Base-by-base conservation (phyloP, 2,329 filamentous ascomycete species). In the Macrophomina pseudophaseolina region DNA sequence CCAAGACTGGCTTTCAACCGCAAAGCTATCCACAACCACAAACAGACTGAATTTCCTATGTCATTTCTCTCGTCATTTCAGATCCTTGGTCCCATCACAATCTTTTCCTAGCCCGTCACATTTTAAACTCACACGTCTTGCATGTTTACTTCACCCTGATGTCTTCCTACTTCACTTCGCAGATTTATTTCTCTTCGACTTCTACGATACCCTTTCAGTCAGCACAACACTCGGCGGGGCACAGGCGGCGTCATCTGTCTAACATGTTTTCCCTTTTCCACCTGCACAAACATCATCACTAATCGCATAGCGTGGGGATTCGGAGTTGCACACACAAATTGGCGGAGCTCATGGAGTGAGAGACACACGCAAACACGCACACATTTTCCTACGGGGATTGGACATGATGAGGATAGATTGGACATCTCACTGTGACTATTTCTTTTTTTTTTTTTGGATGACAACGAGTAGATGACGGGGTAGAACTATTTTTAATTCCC, bases 241-340 rank as follows among this genome's bases (percentile, higher is more conserved):
- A 62, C 58, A 62, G 58, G 58, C 58, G 58, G 58, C 58, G 58
- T 62, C 58, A 62, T 62, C 58, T 62, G 58, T 62, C 58, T 49
- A 49, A 49, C 42, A 62, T 32, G 1, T 28, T 62, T 62, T 62
- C 42, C 58, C 32, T 48, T 60, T 59, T 18, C n/a, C 58, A 48
- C 32, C 44, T 23, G 30, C 42, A 48, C 58, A 62, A 30, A 62
- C 58, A 62, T 62, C 58, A 62, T 62, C 58, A 62, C 58, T 62
- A 62, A 62, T 62, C 58, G 58, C 58, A 62, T 62, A 62, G 58
- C 58, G 58, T 62, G 58, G 58, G 58, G 42, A 62, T 62, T 62
- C 32, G 58, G 58, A 62, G 58, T 62, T 62, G 58, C 42, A 62
- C 49, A 11, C 58, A 62, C 58, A 62, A 49, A 62, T 62, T 62